Base-by-base conservation (phyloP, 208 protist genomes). In the Paratrypanosoma confusum region DNA sequence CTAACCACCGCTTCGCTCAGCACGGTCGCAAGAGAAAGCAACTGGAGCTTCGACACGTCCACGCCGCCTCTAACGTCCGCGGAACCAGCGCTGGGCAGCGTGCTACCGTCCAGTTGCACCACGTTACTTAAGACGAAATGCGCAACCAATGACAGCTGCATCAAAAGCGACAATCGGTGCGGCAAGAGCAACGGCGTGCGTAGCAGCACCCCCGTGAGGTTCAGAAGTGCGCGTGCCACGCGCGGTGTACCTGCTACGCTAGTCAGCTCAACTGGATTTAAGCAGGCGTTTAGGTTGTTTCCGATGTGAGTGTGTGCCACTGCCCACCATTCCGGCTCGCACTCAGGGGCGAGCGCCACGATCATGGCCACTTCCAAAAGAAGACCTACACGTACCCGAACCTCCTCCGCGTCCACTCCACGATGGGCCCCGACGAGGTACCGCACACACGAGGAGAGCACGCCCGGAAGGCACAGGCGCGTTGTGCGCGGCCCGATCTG, bases 361-460 rank as follows among this genome's bases (percentile, higher is more conserved):
- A 8, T 47, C 5, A 78, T 47, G 8, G 58, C 38, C 11, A 27
- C 21, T 11, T 40, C 57, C 14, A 90, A 58, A n/a, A 90, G 47
- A 23, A 65, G 48, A 8, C 85, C 33, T 1, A 68, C 77, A n/a
- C 27, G 48, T 2, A 67, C 56, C 16, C 70, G 70, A 24, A 89
- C 77, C 22, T 44, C 53, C 29, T 50, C 50, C 6, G 76, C 62
- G 56, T 93, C 80, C 32, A 74, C 85, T 22, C 83, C 66, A 22
- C 70, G 57, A 35, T 75, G 72, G 1, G 83, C 53, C 5, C 79
- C 70, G 27, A 49, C 57, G 35, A 84, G 57, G 50, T 93, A 89
- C 17, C 66, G 65, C 28, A 71, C 65, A n/a, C 60, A 65, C 14
- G 67, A 67, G 2, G 77, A 90, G 5, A 86, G 64, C 24, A 93